These are phyloP conservation scores for Boletus pseudo-olivaceus DNA, from an alignment of 768 basidiomycete species.

Conservation along the genomic window DNA sequence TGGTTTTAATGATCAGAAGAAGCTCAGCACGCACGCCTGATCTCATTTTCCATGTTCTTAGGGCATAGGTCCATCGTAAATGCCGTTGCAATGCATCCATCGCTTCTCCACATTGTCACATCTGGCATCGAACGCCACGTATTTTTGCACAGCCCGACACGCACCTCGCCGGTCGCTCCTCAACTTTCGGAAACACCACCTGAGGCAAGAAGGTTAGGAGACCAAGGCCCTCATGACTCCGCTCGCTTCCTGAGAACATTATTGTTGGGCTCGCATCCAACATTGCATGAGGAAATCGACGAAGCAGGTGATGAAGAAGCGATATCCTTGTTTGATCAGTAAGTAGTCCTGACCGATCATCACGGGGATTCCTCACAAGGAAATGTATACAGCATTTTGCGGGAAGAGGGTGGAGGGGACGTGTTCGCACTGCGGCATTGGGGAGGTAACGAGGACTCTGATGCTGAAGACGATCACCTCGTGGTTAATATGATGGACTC, in stretches of 20 bases:
- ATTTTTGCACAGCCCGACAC: slow-evolving; percentile 64
- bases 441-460: slow-evolving; percentile 30
- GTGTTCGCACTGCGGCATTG: slow-evolving; percentile 48
- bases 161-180: slow-evolving; percentile 47
- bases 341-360: slow-evolving; percentile 23
- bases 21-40: background rate
- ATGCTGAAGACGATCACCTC: slow-evolving; percentile 19
- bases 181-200: slow-evolving; percentile 45
- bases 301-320: slow-evolving; percentile 45
- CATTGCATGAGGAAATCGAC: slow-evolving; percentile 26
- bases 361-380: slow-evolving; percentile 5
- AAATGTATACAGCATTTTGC: slow-evolving; percentile 47
- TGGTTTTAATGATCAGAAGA: slow-evolving; percentile 3
- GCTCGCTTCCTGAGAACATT: slow-evolving; percentile 37
- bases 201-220: slow-evolving; percentile 45
- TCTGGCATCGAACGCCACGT: slow-evolving; percentile 72
- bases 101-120: slow-evolving; percentile 61
- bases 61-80: slow-evolving; percentile 81
- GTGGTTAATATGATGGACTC: slow-evolving; percentile 25
- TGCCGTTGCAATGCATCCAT: slow-evolving; percentile 67
- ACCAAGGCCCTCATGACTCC: slow-evolving; percentile 33
- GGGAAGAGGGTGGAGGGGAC: slow-evolving; percentile 54
- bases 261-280: slow-evolving; percentile 25
- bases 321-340: slow-evolving; percentile 74
- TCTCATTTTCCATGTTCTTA: slow-evolving; percentile 21